Conservation (phyloP, 257 asterid species). For the Knoxia roxburghii region DNA sequence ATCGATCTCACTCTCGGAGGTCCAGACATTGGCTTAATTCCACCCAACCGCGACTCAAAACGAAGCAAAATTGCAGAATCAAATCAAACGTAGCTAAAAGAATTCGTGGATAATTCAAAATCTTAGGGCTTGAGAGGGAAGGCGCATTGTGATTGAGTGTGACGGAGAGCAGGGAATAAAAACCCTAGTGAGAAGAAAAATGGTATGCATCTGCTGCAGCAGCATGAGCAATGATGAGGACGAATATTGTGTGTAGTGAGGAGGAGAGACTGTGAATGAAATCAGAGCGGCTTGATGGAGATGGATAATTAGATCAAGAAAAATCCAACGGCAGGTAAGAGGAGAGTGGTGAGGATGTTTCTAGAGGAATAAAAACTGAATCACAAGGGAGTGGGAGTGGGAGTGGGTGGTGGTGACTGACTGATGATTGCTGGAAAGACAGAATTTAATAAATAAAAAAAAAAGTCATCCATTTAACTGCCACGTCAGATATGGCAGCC, state of each 20-base stretch:
- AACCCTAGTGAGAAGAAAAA: conserved; percentile 8
- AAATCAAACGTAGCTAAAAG: not conserved
- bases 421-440: conserved; percentile 10
- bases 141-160: conserved; percentile 3
- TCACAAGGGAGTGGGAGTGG: not conserved
- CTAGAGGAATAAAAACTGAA: conserved; percentile 37
- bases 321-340: conserved; percentile 28
- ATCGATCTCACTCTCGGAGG: conserved; percentile 55
- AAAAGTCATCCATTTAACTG: not conserved
- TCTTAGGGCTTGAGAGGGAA: conserved; percentile 13
- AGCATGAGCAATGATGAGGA: conserved; percentile 5
- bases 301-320: conserved; percentile 12
- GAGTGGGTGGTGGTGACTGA: conserved; percentile 4
- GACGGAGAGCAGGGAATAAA: conserved; percentile 4
- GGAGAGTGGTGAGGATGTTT: conserved; percentile 32
- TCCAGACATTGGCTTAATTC: conserved; percentile 52
- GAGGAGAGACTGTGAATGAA: not conserved
- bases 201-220: not conserved
- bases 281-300: not conserved
- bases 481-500: conserved; percentile 15
- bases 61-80: not conserved
- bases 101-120: not conserved
- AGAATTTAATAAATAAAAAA: conserved; percentile 6
- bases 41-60: not conserved
- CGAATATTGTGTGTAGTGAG: not conserved